These are phyloP conservation scores for Stentor coeruleus DNA, from an alignment of 73 alveolate species.

Conservation along the genomic window DNA sequence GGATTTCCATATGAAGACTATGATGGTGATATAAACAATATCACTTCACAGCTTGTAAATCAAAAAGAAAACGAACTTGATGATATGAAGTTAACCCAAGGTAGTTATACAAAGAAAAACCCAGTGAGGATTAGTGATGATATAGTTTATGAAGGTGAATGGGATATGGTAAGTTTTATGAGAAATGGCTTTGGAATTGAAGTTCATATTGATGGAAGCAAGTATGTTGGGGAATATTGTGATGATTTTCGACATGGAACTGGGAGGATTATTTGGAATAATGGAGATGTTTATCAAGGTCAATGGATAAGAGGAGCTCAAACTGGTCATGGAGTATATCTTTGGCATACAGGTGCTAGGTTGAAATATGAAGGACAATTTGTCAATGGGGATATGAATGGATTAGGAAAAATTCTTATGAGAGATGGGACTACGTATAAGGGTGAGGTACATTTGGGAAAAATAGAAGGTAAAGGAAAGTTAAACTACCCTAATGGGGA, in stretches of 20 bases:
- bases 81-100: neutral
- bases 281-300: slow-evolving; percentile 24
- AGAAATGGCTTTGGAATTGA: neutral
- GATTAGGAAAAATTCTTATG: neutral
- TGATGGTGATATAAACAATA: neutral
- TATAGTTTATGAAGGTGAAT: slow-evolving; percentile 11
- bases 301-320: neutral
- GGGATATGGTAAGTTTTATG: neutral
- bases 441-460: slow-evolving; percentile 18
- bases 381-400: slow-evolving; percentile 2
- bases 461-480: slow-evolving; percentile 57
- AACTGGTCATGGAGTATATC: neutral
- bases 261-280: slow-evolving; percentile 27
- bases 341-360: neutral
- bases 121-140: neutral
- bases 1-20: neutral
- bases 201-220: neutral
- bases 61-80: neutral
- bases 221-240: slow-evolving; percentile 33
- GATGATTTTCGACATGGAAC: slow-evolving; percentile 25
- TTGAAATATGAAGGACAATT: neutral
- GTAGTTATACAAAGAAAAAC: neutral
- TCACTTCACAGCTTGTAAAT: neutral
- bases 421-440: neutral
- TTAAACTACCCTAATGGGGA: slow-evolving; percentile 36